Base-by-base conservation (phyloP, 257 asterid genomes). In the Henckelia pumila region DNA sequence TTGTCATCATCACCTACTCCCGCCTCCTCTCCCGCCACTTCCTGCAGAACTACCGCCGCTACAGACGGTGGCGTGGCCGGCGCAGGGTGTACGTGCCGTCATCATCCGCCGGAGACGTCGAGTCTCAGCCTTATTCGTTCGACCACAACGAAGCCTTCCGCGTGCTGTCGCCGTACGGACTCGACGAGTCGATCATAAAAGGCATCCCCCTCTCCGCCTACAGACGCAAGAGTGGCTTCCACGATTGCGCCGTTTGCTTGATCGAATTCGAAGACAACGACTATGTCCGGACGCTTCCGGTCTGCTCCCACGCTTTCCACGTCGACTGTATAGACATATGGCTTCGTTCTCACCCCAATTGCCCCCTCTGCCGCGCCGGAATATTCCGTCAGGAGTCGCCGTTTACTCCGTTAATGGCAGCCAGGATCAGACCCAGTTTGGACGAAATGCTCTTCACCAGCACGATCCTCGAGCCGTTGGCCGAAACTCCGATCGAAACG, bases 281-380 rank as follows among this genome's bases (percentile, higher is more conserved):
- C 58, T 88, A 88, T 73, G 82, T 94, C 29, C 95, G 99, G 0
- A 94, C 96, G 1, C 91, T 94, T 21, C 99, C 99, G 24, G 84
- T 80, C 4, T 94, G 99, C 67, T 63, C 89, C 0, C 99, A 91
- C 77, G 83, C 89, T 9, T 94, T 94, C 60, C 99, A 94, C 76
- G 96, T 94, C 14, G 99, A 94, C 60, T 94, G 99, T 49, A 91
- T 94, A 11, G 99, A 94, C 21, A 87, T 87, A 33, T 94, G 99
- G 99, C 83, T 94, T 0, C 68, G 91, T n/a, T 94, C 99, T 3
- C 97, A 94, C 79, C 96, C 96, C 14, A 91, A 94, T 62, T 94
- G 99, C 70, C 99, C 99, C 7, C 79, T 94, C 63, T 94, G 99
- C 74, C 89, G 99, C 0, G 96, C 99, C 16, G 84, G 84, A 0